phyloP scores from a whole-genome alignment of 495 filamentous ascomycete species.

The Lophium mytilinum region DNA sequence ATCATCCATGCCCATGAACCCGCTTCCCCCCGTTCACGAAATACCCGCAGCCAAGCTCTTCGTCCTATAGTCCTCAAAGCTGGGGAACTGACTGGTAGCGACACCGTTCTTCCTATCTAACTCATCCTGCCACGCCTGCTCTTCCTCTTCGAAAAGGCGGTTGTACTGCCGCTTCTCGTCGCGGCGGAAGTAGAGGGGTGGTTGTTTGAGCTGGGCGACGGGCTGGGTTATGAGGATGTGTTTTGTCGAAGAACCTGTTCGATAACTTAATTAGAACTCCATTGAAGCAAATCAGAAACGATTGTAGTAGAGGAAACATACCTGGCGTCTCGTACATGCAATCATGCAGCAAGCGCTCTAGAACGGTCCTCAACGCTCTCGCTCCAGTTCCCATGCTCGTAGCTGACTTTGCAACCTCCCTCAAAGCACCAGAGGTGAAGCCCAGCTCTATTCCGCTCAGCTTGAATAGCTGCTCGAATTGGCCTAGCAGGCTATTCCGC shows the following conservation, averaged over 20 bases:
- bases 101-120: constrained; percentile 22
- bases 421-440: constrained; percentile 72
- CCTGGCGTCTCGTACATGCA: constrained; percentile 88
- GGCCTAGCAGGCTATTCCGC: constrained; percentile 72
- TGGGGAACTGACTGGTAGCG: constrained; percentile 21
- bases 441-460: constrained; percentile 75
- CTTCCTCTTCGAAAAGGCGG: constrained; percentile 50
- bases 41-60: constrained; percentile 20
- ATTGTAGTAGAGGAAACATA: constrained; percentile 29
- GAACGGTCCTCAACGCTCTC: constrained; percentile 75
- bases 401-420: constrained; percentile 69
- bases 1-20: neutral
- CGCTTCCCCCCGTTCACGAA: neutral
- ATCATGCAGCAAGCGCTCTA: constrained; percentile 79
- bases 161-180: constrained; percentile 55
- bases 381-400: constrained; percentile 76
- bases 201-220: constrained; percentile 19
- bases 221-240: constrained; percentile 23
- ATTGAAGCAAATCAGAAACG: too few relatives aligned
- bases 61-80: constrained; percentile 50
- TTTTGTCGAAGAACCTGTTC: constrained; percentile 49
- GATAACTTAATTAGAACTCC: neutral
- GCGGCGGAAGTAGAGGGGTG: constrained; percentile 54
- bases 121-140: constrained; percentile 52
- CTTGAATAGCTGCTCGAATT: constrained; percentile 78